A percentile compares a stretch with the other conserved stretches of the same genome.
These are phyloP conservation scores for Mycena alexandri DNA, from an alignment of 768 basidiomycete species.

Conservation along the genomic window DNA sequence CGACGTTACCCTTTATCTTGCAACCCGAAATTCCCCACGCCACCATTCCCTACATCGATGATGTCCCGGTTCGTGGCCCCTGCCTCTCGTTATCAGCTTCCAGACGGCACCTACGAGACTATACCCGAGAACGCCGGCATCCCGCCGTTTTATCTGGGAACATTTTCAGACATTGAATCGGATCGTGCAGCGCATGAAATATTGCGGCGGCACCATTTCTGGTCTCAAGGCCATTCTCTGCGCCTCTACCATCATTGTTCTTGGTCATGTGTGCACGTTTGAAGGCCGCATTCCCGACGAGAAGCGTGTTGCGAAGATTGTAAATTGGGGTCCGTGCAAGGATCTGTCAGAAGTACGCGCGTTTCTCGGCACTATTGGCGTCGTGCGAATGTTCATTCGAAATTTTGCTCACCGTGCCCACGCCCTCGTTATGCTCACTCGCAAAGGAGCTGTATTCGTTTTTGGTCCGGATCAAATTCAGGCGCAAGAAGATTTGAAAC, in stretches of 20 bases:
- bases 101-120: constrained; percentile 23
- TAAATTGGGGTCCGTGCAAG: constrained; percentile 36
- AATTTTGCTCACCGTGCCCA: constrained; percentile 43
- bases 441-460: constrained; percentile 45
- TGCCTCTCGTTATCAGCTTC: not conserved
- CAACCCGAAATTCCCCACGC: constrained; percentile 26
- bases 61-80: too few relatives aligned
- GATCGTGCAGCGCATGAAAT: constrained; percentile 49
- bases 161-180: constrained; percentile 51
- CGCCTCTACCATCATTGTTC: constrained; percentile 36
- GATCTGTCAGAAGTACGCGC: constrained; percentile 35
- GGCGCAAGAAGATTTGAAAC: constrained; percentile 44
- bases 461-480: constrained; percentile 45
- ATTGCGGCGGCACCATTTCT: constrained; percentile 47
- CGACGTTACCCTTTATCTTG: constrained; percentile 12
- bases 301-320: constrained; percentile 41
- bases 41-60: constrained; percentile 33
- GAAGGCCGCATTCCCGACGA: constrained; percentile 48
- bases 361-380: constrained; percentile 48
- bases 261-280: constrained; percentile 52
- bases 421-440: constrained; percentile 43
- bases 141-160: constrained; percentile 51
- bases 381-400: constrained; percentile 47
- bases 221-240: constrained; percentile 40
- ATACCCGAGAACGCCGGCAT: constrained; percentile 47